Conservation (phyloP, 2,329 filamentous ascomycete species). For the Calonectria henricotiae region DNA sequence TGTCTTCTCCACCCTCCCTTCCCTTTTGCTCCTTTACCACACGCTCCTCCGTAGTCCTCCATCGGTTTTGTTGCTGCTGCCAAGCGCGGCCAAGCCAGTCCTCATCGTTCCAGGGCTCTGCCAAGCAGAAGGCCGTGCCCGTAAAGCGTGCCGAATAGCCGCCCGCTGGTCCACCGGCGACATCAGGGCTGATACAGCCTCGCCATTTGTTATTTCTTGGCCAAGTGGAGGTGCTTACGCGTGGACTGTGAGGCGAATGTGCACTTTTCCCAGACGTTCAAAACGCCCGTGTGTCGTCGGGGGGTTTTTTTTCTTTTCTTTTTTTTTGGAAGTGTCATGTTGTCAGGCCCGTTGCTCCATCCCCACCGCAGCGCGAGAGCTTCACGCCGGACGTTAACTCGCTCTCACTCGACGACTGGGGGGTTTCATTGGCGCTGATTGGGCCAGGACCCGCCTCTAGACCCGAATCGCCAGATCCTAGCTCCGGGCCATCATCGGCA, state of each 20-base stretch:
- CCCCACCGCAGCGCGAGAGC: background rate
- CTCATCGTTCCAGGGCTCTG: constrained; percentile 20
- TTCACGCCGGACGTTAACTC: background rate
- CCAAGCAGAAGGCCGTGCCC: constrained; percentile 41
- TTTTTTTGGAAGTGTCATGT: background rate
- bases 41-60: background rate
- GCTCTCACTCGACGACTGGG: background rate
- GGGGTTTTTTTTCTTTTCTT: no score
- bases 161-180: constrained; percentile 30
- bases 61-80: background rate
- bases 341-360: background rate
- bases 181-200: constrained; percentile 38
- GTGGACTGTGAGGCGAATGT: constrained; percentile 31
- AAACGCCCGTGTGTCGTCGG: constrained; percentile 6
- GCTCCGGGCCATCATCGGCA: constrained; percentile 7
- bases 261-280: background rate
- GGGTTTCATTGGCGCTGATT: constrained; percentile 11
- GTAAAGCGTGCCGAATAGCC: constrained; percentile 36
- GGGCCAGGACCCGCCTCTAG: constrained; percentile 10
- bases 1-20: background rate
- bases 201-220: constrained; percentile 42
- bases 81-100: constrained; percentile 16
- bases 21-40: no score
- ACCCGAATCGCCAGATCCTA: constrained; percentile 23
- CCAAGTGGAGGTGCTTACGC: constrained; percentile 52